A percentile compares a stretch with the other conserved stretches of the same genome.
Conservation (phyloP, 306 rosid genomes). For the Vachellia pachyceras region DNA sequence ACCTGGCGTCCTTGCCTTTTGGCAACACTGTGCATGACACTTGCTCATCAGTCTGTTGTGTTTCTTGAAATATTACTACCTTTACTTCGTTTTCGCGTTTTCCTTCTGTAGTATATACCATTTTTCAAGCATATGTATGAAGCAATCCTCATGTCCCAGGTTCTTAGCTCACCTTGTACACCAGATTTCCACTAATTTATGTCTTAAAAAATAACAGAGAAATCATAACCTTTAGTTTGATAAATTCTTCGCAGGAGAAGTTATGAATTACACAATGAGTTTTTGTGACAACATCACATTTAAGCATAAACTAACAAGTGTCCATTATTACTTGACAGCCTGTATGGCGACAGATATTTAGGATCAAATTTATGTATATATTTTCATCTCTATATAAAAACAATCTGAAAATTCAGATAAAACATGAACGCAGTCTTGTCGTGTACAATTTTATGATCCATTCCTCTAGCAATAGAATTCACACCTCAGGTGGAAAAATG, state of each 20-base stretch:
- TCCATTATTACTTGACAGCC: background rate
- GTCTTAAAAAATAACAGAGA: background rate
- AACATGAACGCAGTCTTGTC: no score
- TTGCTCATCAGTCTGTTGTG: background rate
- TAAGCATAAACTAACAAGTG: background rate
- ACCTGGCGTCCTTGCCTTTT: slow-evolving; percentile 27
- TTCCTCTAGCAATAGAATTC: no score
- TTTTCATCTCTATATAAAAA: no score
- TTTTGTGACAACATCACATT: background rate
- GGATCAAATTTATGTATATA: background rate
- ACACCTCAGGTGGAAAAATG: no score
- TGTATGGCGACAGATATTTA: background rate
- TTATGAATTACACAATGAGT: background rate
- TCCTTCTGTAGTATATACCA: background rate
- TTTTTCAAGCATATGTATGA: slow-evolving; percentile 2
- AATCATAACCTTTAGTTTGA: background rate
- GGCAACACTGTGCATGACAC: slow-evolving; percentile 3
- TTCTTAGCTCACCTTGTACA: background rate
- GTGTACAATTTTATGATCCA: no score
- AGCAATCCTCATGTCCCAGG: background rate
- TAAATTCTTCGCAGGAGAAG: background rate
- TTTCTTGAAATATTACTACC: slow-evolving; percentile 9
- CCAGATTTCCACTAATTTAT: background rate
- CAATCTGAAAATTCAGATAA: background rate
- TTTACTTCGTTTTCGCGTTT: background rate